These are phyloP conservation scores for Helianthus tuberosus DNA, from an alignment of 129 eudicot species.

Conservation along the genomic window DNA sequence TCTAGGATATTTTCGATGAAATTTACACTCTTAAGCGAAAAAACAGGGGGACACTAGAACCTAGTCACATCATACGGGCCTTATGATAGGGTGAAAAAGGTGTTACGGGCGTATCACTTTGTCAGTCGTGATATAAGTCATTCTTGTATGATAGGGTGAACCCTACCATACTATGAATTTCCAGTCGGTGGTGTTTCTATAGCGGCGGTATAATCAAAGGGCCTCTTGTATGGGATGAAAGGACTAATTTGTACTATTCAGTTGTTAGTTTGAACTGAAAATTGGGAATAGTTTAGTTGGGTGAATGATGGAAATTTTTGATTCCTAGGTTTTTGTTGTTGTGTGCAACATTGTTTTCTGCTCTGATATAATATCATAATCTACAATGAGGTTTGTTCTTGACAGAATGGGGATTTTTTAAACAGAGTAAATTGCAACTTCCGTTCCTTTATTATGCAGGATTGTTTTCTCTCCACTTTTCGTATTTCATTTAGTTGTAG, in stretches of 20 bases:
- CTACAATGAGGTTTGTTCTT: neutral
- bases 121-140: too few relatives aligned
- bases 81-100: too few relatives aligned
- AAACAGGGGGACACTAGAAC: too few relatives aligned
- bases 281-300: neutral
- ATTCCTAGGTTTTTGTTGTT: neutral
- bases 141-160: too few relatives aligned
- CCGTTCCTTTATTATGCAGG: constrained; percentile 51
- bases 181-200: too few relatives aligned
- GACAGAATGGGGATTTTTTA: too few relatives aligned
- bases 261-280: neutral
- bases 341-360: neutral
- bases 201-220: too few relatives aligned
- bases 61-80: too few relatives aligned
- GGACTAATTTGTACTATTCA: neutral
- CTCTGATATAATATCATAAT: neutral
- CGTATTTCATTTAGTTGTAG: constrained; percentile 78
- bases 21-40: too few relatives aligned
- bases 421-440: neutral
- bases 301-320: neutral
- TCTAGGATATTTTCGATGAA: too few relatives aligned
- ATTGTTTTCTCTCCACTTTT: constrained; percentile 73
- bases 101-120: too few relatives aligned
- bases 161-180: too few relatives aligned
- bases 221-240: neutral